Conservation (phyloP, 2,329 filamentous ascomycete species). For the Blastomyces parvus region DNA sequence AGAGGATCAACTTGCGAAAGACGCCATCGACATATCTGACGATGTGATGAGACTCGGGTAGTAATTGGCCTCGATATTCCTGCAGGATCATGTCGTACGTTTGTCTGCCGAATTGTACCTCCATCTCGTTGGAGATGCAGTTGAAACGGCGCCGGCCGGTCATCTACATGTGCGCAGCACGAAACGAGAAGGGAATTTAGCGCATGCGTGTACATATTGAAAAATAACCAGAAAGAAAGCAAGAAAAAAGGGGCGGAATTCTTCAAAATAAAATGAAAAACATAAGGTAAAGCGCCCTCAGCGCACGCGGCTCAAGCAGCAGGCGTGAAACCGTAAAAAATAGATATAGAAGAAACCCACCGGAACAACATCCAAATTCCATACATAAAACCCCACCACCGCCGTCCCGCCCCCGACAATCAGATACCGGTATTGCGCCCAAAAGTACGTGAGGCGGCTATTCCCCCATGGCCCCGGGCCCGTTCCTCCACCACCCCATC, state of each 20-base stretch:
- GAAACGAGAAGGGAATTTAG: neutral
- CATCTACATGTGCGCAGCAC: slow-evolving; percentile 27
- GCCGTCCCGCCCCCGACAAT: slow-evolving; percentile 1
- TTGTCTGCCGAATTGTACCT: slow-evolving; percentile 35
- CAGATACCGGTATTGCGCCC: neutral
- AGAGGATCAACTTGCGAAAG: slow-evolving; percentile 45
- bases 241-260: neutral
- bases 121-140: slow-evolving; percentile 39
- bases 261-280: neutral
- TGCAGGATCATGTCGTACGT: slow-evolving; percentile 42
- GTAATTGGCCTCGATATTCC: slow-evolving; percentile 38
- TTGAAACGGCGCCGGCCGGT: slow-evolving; percentile 52
- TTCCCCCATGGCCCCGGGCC: neutral
- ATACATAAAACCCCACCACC: slow-evolving; percentile 10
- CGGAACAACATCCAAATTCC: slow-evolving; percentile 10
- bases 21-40: slow-evolving; percentile 44
- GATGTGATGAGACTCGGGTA: slow-evolving; percentile 42
- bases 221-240: neutral
- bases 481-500: neutral
- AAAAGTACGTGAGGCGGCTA: neutral
- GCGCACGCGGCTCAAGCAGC: too few species aligned
- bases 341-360: slow-evolving; percentile 2
- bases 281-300: too few species aligned
- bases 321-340: neutral
- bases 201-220: too few species aligned